phyloP scores from a whole-genome alignment of 768 basidiomycete genomes.

The Russula vinacea region DNA sequence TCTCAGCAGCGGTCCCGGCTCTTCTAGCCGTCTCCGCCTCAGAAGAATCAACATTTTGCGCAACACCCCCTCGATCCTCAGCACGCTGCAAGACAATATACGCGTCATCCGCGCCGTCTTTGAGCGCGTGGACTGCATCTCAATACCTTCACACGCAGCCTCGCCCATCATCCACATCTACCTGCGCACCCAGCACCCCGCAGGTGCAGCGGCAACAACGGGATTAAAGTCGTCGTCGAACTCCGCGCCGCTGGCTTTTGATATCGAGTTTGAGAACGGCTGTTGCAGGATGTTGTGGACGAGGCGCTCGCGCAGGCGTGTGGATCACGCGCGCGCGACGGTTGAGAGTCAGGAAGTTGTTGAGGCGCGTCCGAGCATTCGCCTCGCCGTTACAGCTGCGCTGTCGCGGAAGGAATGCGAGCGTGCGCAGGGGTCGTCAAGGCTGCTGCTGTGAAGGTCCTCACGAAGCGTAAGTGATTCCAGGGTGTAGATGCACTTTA shows the following conservation, averaged over 20 bases:
- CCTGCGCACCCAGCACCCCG: constrained; percentile 41
- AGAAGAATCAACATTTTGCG: constrained; percentile 75
- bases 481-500: not conserved
- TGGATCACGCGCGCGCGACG: constrained; percentile 82
- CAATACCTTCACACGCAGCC: constrained; percentile 79
- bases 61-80: constrained; percentile 70
- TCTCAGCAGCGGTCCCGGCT: constrained; percentile 91
- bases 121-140: constrained; percentile 78
- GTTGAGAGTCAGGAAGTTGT: constrained; percentile 75
- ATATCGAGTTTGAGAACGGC: constrained; percentile 63
- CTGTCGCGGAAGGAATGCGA: constrained; percentile 88
- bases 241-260: constrained; percentile 44
- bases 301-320: constrained; percentile 75
- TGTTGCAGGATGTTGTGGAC: constrained; percentile 92
- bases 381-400: constrained; percentile 75
- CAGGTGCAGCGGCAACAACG: constrained; percentile 28
- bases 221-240: not conserved
- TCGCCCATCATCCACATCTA: constrained; percentile 88
- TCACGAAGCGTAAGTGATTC: constrained; percentile 53
- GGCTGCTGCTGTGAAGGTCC: constrained; percentile 67
- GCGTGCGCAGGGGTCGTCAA: constrained; percentile 79
- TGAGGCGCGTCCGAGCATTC: constrained; percentile 80
- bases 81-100: constrained; percentile 76
- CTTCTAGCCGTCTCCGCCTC: constrained; percentile 85
- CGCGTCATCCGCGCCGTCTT: constrained; percentile 74